Evolutionary conservation across 1,139 yeast genomes (phyloP).

Genomic region (Lipomyces yarrowii): DNA sequence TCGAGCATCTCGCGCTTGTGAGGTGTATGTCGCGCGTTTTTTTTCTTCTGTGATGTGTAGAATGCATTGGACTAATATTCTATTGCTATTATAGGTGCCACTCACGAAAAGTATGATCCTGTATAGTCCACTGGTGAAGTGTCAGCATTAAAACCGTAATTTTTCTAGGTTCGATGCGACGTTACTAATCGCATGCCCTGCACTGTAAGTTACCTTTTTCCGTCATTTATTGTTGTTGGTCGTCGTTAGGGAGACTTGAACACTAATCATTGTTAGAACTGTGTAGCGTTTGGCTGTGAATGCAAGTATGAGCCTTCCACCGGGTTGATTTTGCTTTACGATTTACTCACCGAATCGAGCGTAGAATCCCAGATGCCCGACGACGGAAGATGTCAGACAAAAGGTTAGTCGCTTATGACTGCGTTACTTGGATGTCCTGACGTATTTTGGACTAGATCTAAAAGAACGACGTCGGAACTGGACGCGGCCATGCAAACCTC

Average conservation of each 20-base stretch:
- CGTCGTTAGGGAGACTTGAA: not conserved
- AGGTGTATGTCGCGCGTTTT: constrained; percentile 43
- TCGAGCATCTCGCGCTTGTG: constrained; percentile 45
- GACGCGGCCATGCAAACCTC: not conserved
- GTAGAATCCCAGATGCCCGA: constrained; percentile 55
- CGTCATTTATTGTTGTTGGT: not conserved
- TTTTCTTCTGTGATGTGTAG: not conserved
- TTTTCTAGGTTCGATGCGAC: constrained; percentile 54
- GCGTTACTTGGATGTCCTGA: not conserved
- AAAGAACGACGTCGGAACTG: not conserved
- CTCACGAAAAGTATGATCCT: constrained; percentile 55
- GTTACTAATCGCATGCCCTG: constrained; percentile 75
- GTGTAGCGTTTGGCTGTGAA: constrained; percentile 75
- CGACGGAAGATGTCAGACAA: constrained; percentile 45
- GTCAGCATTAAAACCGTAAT: not conserved
- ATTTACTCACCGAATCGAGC: not conserved
- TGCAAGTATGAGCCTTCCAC: constrained; percentile 45
- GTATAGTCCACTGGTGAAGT: not conserved
- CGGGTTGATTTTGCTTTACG: not conserved
- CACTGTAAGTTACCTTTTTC: constrained; percentile 44
- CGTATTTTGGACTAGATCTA: not conserved
- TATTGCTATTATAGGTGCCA: constrained; percentile 49
- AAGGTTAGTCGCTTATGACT: constrained; percentile 17
- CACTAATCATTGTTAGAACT: constrained; percentile 46
- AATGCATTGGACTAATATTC: not conserved